A percentile compares a stretch with the other conserved stretches of the same genome.
Conservation (phyloP, 2,329 filamentous ascomycete genomes). For the Botrytis deweyae region DNA sequence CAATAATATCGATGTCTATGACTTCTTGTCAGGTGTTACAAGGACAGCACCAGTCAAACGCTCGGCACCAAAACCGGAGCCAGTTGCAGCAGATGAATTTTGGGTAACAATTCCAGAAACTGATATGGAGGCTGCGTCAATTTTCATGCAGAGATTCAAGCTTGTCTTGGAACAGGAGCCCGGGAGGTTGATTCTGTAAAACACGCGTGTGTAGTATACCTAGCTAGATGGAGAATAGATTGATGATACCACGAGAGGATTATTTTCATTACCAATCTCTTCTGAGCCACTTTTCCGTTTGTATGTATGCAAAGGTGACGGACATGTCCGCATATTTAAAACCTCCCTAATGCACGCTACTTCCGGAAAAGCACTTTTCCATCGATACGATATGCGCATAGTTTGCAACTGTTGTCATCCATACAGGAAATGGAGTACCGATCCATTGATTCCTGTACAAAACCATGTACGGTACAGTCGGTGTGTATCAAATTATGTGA, state of each 20-base stretch:
- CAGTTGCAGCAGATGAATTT: slow-evolving; percentile 71
- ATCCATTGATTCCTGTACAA: background rate
- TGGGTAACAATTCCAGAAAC: slow-evolving; percentile 74
- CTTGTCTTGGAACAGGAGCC: slow-evolving; percentile 77
- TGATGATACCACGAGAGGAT: slow-evolving; percentile 20
- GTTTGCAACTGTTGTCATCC: background rate
- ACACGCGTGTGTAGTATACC: slow-evolving; percentile 25
- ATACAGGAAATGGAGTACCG: background rate
- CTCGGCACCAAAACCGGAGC: slow-evolving; percentile 41
- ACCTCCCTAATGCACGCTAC: background rate
- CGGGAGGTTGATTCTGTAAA: slow-evolving; percentile 66
- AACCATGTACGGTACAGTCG: background rate
- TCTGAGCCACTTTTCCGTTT: background rate
- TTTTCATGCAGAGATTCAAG: slow-evolving; percentile 87
- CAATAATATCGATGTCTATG: slow-evolving; percentile 74
- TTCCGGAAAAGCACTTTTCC: background rate
- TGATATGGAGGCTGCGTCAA: slow-evolving; percentile 77
- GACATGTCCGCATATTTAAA: background rate
- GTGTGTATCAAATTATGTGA: background rate
- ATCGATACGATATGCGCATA: background rate
- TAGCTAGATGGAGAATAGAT: slow-evolving; percentile 25
- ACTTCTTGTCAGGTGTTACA: slow-evolving; percentile 63
- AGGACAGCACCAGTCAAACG: slow-evolving; percentile 30
- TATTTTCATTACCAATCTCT: background rate
- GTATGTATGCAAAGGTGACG: background rate